phyloP scores from a whole-genome alignment of 768 basidiomycete species.

The Gautieria morchelliformis region DNA sequence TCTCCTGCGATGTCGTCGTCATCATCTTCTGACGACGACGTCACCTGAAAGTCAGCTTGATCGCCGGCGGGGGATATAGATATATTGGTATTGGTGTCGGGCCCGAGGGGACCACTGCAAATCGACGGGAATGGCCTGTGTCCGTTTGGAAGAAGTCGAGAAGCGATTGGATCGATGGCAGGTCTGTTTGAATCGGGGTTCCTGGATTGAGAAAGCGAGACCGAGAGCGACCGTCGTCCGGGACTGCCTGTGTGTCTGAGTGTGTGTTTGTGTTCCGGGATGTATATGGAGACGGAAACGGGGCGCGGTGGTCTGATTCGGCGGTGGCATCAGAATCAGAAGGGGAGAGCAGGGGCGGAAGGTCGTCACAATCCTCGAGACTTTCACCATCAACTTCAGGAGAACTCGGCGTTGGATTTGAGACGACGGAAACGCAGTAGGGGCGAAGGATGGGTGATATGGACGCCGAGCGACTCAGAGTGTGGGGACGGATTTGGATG shows the following conservation, averaged over 20 bases:
- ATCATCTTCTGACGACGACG: no score
- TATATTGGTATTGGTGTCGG: neutral
- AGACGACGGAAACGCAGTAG: neutral
- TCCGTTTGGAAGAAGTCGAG: neutral
- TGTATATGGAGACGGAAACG: neutral
- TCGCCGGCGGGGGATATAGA: no score
- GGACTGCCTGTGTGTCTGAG: neutral
- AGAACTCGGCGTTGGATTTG: neutral
- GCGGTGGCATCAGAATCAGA: slow-evolving; percentile 4
- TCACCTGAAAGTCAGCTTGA: neutral
- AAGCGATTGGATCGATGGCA: slow-evolving; percentile 3
- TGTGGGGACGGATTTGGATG: neutral
- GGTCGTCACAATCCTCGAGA: slow-evolving; percentile 3
- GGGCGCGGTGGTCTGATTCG: slow-evolving; percentile 2
- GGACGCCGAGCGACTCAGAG: neutral
- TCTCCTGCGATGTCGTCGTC: slow-evolving; percentile 5
- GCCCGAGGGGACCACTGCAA: neutral
- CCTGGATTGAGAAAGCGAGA: slow-evolving; percentile 7
- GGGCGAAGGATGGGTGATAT: neutral
- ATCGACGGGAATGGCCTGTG: neutral
- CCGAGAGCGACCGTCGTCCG: neutral
- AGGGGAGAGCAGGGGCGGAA: slow-evolving; percentile 3
- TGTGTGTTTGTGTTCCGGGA: neutral
- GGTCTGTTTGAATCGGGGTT: slow-evolving; percentile 6
- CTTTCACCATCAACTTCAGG: neutral